Evolutionary conservation across 73 alveolate species (phyloP).

Genomic region (Breviolum minutum): DNA sequence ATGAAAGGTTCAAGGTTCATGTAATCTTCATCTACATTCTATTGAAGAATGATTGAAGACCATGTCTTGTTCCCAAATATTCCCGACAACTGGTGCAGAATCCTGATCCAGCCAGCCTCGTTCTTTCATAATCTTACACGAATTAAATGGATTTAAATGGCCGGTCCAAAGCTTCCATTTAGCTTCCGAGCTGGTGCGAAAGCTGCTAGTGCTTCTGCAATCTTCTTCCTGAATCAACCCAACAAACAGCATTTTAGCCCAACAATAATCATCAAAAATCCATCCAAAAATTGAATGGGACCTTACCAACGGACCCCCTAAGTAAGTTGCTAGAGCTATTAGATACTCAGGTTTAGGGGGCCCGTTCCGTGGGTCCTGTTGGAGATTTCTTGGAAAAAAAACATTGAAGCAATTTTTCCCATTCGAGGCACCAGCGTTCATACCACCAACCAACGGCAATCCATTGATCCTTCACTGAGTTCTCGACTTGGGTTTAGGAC

Average conservation of each 20-base stretch:
- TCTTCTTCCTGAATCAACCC: slow-evolving; percentile 20
- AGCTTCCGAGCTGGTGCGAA: slow-evolving; percentile 8
- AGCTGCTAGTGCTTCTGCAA: slow-evolving; percentile 17
- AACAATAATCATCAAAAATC: too few species aligned
- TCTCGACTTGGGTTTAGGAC: not conserved
- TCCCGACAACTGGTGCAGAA: not conserved
- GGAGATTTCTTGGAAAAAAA: not conserved
- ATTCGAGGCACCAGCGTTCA: too few species aligned
- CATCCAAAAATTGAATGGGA: too few species aligned
- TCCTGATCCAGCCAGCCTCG: not conserved
- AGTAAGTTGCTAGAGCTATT: too few species aligned
- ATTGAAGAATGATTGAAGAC: too few species aligned
- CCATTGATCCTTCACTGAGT: not conserved
- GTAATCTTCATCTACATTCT: too few species aligned
- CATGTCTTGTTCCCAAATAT: not conserved
- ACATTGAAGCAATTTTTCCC: not conserved
- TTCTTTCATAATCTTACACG: not conserved
- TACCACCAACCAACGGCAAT: not conserved
- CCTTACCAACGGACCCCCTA: too few species aligned
- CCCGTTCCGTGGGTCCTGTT: too few species aligned
- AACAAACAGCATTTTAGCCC: too few species aligned
- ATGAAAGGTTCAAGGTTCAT: not conserved
- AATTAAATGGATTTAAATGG: not conserved
- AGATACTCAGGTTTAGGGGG: too few species aligned
- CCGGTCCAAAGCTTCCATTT: not conserved